Evolutionary conservation across 2,329 filamentous ascomycete genomes (phyloP).

Genomic region (Hypoxylon sp.): DNA sequence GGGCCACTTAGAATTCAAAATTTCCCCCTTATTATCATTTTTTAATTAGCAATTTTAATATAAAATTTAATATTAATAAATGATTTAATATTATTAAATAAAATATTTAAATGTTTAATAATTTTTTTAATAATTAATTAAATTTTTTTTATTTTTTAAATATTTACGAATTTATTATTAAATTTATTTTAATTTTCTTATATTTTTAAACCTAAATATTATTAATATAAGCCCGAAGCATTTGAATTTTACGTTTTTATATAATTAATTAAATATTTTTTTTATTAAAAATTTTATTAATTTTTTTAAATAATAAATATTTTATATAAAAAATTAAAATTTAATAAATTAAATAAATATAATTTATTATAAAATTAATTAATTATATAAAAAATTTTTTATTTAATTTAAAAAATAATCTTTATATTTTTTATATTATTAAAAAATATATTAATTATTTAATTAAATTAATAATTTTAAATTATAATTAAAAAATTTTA

Average conservation of each 20-base stretch:
- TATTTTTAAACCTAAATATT: background rate
- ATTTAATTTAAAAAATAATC: background rate
- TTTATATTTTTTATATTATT: background rate
- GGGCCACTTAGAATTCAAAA: no score
- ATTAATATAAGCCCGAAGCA: background rate
- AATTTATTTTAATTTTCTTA: background rate
- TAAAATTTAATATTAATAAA: no score
- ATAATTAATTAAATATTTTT: background rate
- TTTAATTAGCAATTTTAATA: no score
- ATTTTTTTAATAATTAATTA: background rate
- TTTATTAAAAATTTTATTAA: background rate
- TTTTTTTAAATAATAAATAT: background rate
- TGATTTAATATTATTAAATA: background rate
- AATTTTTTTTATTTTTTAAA: background rate
- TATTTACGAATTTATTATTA: slow-evolving; percentile 1
- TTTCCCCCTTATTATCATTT: no score
- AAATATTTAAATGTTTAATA: background rate
- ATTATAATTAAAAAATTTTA: background rate
- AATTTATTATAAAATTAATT: background rate
- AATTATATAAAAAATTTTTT: background rate
- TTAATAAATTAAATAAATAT: background rate
- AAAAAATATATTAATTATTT: background rate
- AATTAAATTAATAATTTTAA: background rate
- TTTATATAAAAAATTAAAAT: background rate
- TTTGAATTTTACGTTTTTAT: background rate